Evolutionary conservation across 441 rosid species (phyloP), one percentile per base, ranked within the genome.

Genomic region (Manihot esculenta): DNA sequence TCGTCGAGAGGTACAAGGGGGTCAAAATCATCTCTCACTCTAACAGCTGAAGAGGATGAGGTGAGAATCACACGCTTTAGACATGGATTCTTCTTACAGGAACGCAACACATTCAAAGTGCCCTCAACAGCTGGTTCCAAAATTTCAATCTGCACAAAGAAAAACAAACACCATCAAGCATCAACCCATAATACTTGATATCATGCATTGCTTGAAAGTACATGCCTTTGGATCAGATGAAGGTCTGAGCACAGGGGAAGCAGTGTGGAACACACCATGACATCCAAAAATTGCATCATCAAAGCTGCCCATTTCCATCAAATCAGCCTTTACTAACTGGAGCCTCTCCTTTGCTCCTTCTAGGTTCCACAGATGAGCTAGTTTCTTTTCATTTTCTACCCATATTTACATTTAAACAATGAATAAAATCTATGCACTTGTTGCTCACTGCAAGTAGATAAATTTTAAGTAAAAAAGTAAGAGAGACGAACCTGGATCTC

Each of bases 281-380:
- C 97, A 91, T 67, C 88, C 94, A 71, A 61, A 80, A 61, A 93
- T 78, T n/a, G 96, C 92, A 0, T 75, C 73, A 72, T 93, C 97
- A 62, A 93, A 93, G 83, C 98, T 93, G 27, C 89, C 97, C 5
- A 79, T 87, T 70, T 84, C 89, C 86, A 88, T 66, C 42, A 93
- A 74, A 62, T 93, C 87, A 13, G 94, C 97, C 74, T 79, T 89
- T 78, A 91, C 92, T 69, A 89, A 68, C 49, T 27, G 71, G 17
- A 94, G 92, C 62, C 97, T 88, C 84, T 91, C 93, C 71, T 87
- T 85, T 13, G 98, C 98, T 18, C 93, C 96, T 51, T 91, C 89
- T 42, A 91, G 72, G 51, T 68, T 83, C 96, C 89, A 87, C 18
- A 93, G 74, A 66, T 93, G 97, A 0, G 78, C 87, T 14, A 87